A percentile compares a stretch with the other conserved stretches of the same genome.
Conservation (phyloP, 495 filamentous ascomycete species). For the Hapsidospora chrysogenum region DNA sequence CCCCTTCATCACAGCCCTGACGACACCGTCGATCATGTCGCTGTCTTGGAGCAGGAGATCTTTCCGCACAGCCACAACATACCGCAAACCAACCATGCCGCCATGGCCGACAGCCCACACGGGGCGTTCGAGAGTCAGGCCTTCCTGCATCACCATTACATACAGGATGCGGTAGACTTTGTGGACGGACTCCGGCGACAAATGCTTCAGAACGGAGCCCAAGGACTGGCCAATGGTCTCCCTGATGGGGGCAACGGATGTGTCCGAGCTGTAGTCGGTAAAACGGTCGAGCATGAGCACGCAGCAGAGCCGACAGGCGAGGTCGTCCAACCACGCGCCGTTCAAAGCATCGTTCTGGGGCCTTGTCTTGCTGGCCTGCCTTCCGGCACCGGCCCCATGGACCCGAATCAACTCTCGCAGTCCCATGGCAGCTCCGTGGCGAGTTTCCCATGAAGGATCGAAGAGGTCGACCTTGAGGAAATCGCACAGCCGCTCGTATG, state of each 20-base stretch:
- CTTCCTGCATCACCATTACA: slow-evolving; percentile 80
- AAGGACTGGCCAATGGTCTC: slow-evolving; percentile 95
- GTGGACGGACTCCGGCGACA: slow-evolving; percentile 58
- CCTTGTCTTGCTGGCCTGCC: slow-evolving; percentile 49
- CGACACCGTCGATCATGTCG: slow-evolving; percentile 80
- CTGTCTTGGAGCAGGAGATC: slow-evolving; percentile 72
- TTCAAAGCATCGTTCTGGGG: slow-evolving; percentile 65
- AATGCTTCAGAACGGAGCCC: slow-evolving; percentile 69
- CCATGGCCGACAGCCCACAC: slow-evolving; percentile 94
- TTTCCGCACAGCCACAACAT: slow-evolving; percentile 85
- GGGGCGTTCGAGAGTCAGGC: slow-evolving; percentile 48
- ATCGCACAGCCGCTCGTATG: slow-evolving; percentile 84
- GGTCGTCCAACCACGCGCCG: slow-evolving; percentile 73
- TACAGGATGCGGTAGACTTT: slow-evolving; percentile 66
- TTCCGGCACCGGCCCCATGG: slow-evolving; percentile 83
- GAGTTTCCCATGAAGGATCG: slow-evolving; percentile 85
- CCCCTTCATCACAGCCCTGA: slow-evolving; percentile 85
- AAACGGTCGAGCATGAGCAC: slow-evolving; percentile 96
- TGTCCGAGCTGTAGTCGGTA: slow-evolving; percentile 94
- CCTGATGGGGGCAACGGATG: slow-evolving; percentile 85
- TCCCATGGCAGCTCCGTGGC: slow-evolving; percentile 95
- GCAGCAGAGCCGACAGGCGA: slow-evolving; percentile 81
- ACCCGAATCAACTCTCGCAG: slow-evolving; percentile 82
- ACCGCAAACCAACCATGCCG: slow-evolving; percentile 90
- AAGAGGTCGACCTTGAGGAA: slow-evolving; percentile 86